Evolutionary conservation across 2,329 filamentous ascomycete genomes (phyloP).

Genomic region (Fusarium anguioides): DNA sequence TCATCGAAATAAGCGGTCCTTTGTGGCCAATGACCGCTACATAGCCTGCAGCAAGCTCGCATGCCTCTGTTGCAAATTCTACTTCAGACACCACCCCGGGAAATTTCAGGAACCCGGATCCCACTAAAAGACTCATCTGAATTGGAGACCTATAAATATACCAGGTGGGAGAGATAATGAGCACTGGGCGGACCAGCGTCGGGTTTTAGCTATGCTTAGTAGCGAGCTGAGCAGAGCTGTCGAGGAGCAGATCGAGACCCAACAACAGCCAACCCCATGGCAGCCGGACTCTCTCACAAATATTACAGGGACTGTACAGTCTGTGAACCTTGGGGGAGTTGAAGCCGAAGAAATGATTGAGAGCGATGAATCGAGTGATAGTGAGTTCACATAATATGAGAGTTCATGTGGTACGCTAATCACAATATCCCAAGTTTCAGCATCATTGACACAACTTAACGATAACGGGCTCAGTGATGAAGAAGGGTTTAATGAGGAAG

Average conservation of each 20-base stretch:
- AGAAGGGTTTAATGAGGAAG: too few species aligned
- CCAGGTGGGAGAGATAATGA: slow-evolving; percentile 10
- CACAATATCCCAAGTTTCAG: background rate
- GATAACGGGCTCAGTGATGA: background rate
- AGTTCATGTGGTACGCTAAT: too few species aligned
- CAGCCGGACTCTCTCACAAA: slow-evolving; percentile 35
- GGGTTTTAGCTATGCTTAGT: slow-evolving; percentile 10
- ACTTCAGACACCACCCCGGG: slow-evolving; percentile 55
- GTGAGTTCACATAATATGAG: background rate
- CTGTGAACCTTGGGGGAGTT: background rate
- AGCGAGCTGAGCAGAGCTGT: slow-evolving; percentile 17
- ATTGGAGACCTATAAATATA: slow-evolving; percentile 51
- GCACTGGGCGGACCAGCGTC: slow-evolving; percentile 23
- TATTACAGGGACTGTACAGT: slow-evolving; percentile 6
- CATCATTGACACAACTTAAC: slow-evolving; percentile 11
- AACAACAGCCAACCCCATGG: background rate
- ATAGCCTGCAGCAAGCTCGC: slow-evolving; percentile 64
- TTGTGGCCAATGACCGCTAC: slow-evolving; percentile 55
- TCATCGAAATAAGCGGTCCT: slow-evolving; percentile 46
- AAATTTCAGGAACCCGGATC: slow-evolving; percentile 47
- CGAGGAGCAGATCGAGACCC: slow-evolving; percentile 7
- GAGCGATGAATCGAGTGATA: background rate
- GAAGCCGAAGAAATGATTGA: slow-evolving; percentile 3
- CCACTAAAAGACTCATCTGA: slow-evolving; percentile 55
- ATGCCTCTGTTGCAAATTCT: slow-evolving; percentile 61